Evolutionary conservation across 176 grass and related monocot species (phyloP), one percentile per base, ranked within the genome.

Genomic region (Oryza officinalis): DNA sequence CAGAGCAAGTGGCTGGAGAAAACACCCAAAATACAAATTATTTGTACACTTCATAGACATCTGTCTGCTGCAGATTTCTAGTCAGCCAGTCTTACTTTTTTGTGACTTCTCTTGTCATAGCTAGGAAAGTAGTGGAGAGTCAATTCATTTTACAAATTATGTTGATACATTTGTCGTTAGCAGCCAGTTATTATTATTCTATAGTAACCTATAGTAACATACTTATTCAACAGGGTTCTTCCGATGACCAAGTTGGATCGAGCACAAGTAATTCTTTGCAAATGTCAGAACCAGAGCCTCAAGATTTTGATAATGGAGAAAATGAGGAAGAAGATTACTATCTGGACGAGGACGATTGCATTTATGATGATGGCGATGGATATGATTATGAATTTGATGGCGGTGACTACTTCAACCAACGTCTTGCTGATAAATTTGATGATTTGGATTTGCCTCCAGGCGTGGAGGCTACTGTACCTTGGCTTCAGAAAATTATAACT

Each of bases 341-440:
- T 33, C 81, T 89, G 75, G 92, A 94, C 1, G 90, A 84, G 8
- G 89, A 86, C 5, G 82, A 83, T 14, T 83, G 80, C 44, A 38
- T 86, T 35, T 66, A 92, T 22, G 74, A 70, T 3, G 54, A 82
- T 7, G 87, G 41, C 37, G 71, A 85, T 47, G 83, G 84, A 59
- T 88, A 72, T 77, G 90, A 90, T 22, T 82, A 90, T 41, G 85
- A 92, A 10, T 90, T 90, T 18, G 87, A 94, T 57, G 69, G 76
- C 28, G 66, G 43, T 75, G 86, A 90, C 47, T 92, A 90, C 49
- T 92, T 89, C 27, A 85, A 90, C 38, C 69, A 87, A 71, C 85
- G 74, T 17, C 83, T 97, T 74, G 86, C 92, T 74, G 92, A 91
- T 83, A 92, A 91, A 74, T 97, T 94, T 85, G 92, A 97, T 46